Base-by-base conservation (phyloP, 805 yeast genomes). In the Vanderwaltozyma polyspora region DNA sequence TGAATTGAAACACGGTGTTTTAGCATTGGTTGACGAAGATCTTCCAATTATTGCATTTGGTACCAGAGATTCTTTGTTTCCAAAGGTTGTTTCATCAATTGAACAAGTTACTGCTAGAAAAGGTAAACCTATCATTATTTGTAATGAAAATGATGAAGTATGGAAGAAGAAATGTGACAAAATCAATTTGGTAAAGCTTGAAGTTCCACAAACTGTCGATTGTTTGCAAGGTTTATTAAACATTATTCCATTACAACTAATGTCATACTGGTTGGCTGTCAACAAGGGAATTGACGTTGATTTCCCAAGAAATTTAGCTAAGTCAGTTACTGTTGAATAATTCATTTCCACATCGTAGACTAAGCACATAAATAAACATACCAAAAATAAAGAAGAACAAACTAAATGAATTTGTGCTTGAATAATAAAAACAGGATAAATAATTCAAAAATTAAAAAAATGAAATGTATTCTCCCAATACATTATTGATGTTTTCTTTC, bases 221-320 rank as follows among this genome's bases (percentile, higher is more conserved):
- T 91, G 99, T 66, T 70, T 91, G 60, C 99, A 91, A 68, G 99
- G 99, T 31, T 67, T 91, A 52, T 68, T 91, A 55, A 91, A 89
- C 55, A 93, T 91, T 44, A 74, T 91, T 50, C 98, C 98, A 36
- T 62, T 91, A 57, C 99, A 91, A 63, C 70, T 91, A 60, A 86
- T 87, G 75, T 80, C 95, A 54, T 91, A 91, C 67, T 87, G 95
- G 91, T 71, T 91, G 52, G 96, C 98, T 35, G 89, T 85, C 35
- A 76, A 79, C 63, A 82, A 89, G 57, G 97, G 96, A 27, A 79
- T 83, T 48, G 94, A 91, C 56, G 98, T 93, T 38, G 99, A 91
- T 62, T 89, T 89, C 77, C 99, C 99, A 46, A 77, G 98, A 66
- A 91, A 91, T 68, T 73, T 91, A 64, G 99, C 99, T 43, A 91